Evolutionary conservation across 345 rosid genomes (phyloP), one percentile per base, ranked within the genome.

Genomic region (Conringia planisiliqua): DNA sequence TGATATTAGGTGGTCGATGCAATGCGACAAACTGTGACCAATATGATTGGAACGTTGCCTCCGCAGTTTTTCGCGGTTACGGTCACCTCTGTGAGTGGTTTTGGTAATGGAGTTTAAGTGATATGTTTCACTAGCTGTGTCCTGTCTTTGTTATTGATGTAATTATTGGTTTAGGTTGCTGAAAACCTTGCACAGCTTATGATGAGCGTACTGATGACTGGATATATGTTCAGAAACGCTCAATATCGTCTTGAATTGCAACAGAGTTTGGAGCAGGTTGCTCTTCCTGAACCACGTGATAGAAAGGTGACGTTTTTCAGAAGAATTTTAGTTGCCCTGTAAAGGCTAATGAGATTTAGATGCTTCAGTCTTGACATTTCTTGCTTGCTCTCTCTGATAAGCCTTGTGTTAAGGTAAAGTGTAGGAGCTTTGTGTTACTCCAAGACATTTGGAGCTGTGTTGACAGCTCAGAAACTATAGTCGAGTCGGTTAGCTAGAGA

Each of bases 171-270:
- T 78, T 85, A 90, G 99, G 98, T 95, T 63, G 98, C 98, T 66
- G 99, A 95, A 76, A 92, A 92, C 82, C 98, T 95, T 74, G 97
- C 99, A 5, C 98, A 95, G 84, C 86, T 95, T 35, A 92, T 95
- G 99, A 90, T 90, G 76, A 90, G 98, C 12, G 88, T 95, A 17
- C 75, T 95, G 90, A 90, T 92, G 97, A 95, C 98, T 66, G 99
- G 99, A 42, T 95, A 95, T 78, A 92, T 95, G 99, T 92, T 95
- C 68, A 85, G 85, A 85, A 95, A 90, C 68, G 98, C 90, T 40
- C 97, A 95, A 38, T 89, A 85, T 73, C 90, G 97, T 62, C 46
- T 95, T 79, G 99, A 95, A 47, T 82, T 95, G 87, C 98, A 95
- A 58, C 92, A 90, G 66, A 86, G 98, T 78, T 82, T 95, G 84